Base-by-base conservation (phyloP, 169 alveolate genomes). In the Ichthyophthirius multifiliis region DNA sequence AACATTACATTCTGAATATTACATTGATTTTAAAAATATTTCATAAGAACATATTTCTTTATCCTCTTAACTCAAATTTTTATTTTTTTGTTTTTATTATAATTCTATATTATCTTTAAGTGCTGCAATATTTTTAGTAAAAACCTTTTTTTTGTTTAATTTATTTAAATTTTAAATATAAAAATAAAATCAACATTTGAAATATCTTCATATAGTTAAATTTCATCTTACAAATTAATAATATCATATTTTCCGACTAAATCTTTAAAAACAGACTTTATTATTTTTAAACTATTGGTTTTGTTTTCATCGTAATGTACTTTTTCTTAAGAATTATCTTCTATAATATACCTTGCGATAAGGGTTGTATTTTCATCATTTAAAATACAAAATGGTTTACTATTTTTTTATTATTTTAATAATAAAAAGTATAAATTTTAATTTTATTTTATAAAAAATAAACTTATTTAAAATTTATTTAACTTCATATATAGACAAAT, bases 261-360 rank as follows among this genome's bases (percentile, higher is more conserved):
- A 18, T 67, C 41, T 41, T 44, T 67, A 67, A 67, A 67, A 7
- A 39, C 62, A 1, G 43, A 27, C 27, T 37, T 67, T 5, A 67
- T 67, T 34, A 67, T 44, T 35, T 39, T 37, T 4, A 67, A 15
- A 5, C 41, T 62, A 34, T 67, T 34, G 9, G 77, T n/a, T 35
- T 62, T 67, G 30, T 32, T 18, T 67, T 67, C 77, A 67, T 67
- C 77, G 16, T 37, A 18, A 2, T 37, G 5, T 0, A 67, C 20
- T 18, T 67, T 34, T 37, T 67, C 77, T n/a, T 67, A 32, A 0
- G 48, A 37, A 67, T 67, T 67, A 39, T 67, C 77, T 37, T 67
- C 77, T 4, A 67, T 37, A n/a, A 39, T 34, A 39, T 67, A 67
- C 41, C 77, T 67, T 6, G 77, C 77, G 6, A 67, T 44, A 37